These are phyloP conservation scores for Nicotiana knightiana DNA, from an alignment of 257 asterid species.

Conservation along the genomic window DNA sequence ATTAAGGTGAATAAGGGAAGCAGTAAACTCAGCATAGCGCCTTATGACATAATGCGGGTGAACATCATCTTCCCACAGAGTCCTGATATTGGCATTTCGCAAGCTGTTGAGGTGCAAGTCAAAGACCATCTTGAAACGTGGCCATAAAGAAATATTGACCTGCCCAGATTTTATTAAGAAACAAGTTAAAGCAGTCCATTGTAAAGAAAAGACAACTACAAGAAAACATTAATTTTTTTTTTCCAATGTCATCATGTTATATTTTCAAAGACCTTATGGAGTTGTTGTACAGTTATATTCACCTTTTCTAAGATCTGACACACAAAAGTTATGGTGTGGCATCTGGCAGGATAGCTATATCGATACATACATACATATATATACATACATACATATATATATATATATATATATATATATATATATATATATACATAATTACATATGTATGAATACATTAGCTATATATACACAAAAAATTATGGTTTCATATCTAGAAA, in stretches of 20 bases:
- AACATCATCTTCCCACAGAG: slow-evolving; percentile 96
- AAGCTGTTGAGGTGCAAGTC: slow-evolving; percentile 94
- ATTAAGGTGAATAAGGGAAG: slow-evolving; percentile 85
- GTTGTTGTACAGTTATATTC: neutral
- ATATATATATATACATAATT: no score
- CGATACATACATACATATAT: no score
- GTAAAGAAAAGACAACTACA: neutral
- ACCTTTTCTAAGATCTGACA: neutral
- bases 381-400: no score
- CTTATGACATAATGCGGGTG: slow-evolving; percentile 97
- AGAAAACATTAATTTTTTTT: neutral
- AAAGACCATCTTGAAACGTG: slow-evolving; percentile 95
- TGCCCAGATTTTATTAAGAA: slow-evolving; percentile 28
- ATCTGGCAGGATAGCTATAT: no score
- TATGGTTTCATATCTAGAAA: no score
- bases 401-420: no score
- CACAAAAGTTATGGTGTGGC: no score
- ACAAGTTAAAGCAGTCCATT: neutral
- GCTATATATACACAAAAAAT: no score
- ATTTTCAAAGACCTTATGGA: neutral
- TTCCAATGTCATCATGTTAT: neutral
- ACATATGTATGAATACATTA: no score
- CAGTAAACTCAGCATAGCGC: slow-evolving; percentile 97
- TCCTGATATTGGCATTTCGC: slow-evolving; percentile 69
- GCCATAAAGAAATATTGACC: slow-evolving; percentile 93